Base-by-base conservation (phyloP, 768 basidiomycete genomes). In the Sporobolomyces pararoseus region DNA sequence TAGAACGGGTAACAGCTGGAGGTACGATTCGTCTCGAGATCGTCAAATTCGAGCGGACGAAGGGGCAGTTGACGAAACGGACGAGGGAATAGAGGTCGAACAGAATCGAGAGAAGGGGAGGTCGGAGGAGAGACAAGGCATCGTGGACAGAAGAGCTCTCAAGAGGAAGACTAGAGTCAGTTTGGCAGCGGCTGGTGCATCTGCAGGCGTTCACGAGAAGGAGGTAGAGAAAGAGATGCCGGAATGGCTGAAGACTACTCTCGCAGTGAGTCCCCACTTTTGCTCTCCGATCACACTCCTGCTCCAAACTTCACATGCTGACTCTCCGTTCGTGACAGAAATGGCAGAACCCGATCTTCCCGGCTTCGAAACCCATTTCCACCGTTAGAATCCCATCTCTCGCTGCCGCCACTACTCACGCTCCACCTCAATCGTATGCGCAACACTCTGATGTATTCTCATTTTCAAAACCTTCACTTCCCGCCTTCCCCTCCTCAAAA, bases 1-100 rank as follows among this genome's bases (percentile, higher is more conserved):
- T n/a, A 82, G 85, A 60, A 89, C 88, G 14, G 88, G 89, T 14
- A 86, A 89, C 77, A 89, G 88, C 12, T 82, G 82, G 78, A 80
- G 79, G 34, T 35, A 79, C 78, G 69, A 46, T 17, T 31, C 52
- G 46, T 6, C 23, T 47, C 21, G 12, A 13, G 12, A 47, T 6
- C 13, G 10, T 23, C 39, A 9, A 42, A 17, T 9, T 42, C 39
- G 39, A 47, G 23, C 46, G 46, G 21, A 47, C 6, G 12, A 47
- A 12, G 21, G 46, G 39, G 17, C 17, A 17, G 39, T 17, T 9
- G 39, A 42, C 10, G 17, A 17, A 42, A 42, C 10, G 39, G 9
- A 42, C 10, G 17, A 42, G 39, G 39, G 39, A 42, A 42, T 9
- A 42, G 39, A 42, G 39, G 17, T 9, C 9, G 39, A 42, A 9